phyloP scores from a whole-genome alignment of 306 rosid species.

The Quercus engelmannii region DNA sequence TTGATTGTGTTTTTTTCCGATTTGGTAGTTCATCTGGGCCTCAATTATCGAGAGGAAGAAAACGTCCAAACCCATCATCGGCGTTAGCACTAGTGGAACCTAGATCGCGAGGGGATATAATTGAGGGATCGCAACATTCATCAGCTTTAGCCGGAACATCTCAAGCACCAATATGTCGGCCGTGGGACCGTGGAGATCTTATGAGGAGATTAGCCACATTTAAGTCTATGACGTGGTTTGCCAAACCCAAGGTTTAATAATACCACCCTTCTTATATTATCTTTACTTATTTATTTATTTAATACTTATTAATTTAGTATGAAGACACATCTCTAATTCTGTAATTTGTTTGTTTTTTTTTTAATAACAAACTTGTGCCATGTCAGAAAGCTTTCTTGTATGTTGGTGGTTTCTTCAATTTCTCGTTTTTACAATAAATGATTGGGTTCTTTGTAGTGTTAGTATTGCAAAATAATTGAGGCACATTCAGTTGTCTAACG shows the following conservation, averaged over 20 bases:
- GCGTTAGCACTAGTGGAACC: constrained; percentile 44
- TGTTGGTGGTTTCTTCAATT: neutral
- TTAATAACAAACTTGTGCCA: neutral
- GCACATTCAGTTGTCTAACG: neutral
- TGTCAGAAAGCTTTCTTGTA: neutral
- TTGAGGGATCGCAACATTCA: constrained; percentile 34
- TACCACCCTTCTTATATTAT: neutral
- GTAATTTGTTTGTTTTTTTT: neutral
- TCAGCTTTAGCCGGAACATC: constrained; percentile 24
- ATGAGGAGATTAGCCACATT: constrained; percentile 75
- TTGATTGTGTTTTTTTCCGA: neutral
- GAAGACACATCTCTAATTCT: neutral
- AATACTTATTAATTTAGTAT: neutral
- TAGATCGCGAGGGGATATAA: constrained; percentile 36
- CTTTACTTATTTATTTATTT: neutral
- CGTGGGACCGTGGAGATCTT: constrained; percentile 92
- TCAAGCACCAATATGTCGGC: constrained; percentile 58
- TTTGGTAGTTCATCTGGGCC: constrained; percentile 43
- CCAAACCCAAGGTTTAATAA: constrained; percentile 75
- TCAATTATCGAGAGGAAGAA: constrained; percentile 51
- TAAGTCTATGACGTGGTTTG: constrained; percentile 98
- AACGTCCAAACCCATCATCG: constrained; percentile 53
- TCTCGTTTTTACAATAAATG: neutral
- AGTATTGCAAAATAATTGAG: neutral
- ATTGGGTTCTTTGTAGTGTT: neutral